These are phyloP conservation scores for Talaromyces sp. DNA, from an alignment of 2,329 filamentous ascomycete species.

Conservation along the genomic window DNA sequence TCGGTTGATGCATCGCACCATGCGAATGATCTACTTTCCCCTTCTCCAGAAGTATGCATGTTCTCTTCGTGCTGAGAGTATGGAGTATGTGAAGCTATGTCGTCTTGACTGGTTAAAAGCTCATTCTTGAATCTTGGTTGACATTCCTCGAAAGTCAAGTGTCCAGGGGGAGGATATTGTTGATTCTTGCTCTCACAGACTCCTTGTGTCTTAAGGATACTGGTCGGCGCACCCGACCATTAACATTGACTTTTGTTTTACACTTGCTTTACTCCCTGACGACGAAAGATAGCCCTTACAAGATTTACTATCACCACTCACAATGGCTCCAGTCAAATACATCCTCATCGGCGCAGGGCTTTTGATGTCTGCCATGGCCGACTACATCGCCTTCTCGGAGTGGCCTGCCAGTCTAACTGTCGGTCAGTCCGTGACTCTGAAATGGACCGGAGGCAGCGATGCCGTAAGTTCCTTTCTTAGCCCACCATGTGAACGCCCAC, in stretches of 20 bases:
- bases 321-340: constrained; percentile 51
- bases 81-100: not conserved
- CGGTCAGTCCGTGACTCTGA: constrained; percentile 49
- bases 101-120: not conserved
- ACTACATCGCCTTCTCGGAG: constrained; percentile 51
- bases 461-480: constrained; percentile 26
- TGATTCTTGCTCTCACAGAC: not conserved
- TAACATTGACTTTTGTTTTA: not conserved
- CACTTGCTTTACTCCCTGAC: not conserved
- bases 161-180: not conserved
- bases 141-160: not conserved
- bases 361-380: constrained; percentile 45
- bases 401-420: constrained; percentile 48
- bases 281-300: not conserved
- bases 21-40: not conserved
- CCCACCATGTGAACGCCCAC: not conserved
- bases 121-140: not conserved
- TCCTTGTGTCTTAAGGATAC: not conserved
- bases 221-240: not conserved
- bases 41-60: constrained; percentile 1
- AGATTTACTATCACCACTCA: constrained; percentile 21
- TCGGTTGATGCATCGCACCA: not conserved
- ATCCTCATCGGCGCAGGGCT: constrained; percentile 47
- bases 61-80: not conserved
- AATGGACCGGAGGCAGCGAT: constrained; percentile 46